A percentile compares a stretch with the other conserved stretches of the same genome.
Conservation (phyloP, 116 monocot genomes). For the Zostera marina region DNA sequence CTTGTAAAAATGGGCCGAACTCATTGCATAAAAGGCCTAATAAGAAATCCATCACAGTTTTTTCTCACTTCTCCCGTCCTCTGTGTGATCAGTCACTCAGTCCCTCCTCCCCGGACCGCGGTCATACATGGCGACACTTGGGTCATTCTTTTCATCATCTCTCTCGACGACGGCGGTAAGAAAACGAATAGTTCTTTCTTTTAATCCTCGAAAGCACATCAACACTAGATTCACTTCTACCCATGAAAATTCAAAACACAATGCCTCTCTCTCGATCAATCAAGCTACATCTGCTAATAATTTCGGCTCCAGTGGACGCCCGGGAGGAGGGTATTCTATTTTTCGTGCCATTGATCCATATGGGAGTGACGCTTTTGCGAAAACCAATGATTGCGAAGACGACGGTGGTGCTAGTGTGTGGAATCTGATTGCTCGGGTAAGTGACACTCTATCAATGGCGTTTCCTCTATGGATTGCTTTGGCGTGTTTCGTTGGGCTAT, state of each 20-base stretch:
- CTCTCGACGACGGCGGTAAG: neutral
- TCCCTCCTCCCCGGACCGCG: too few species aligned
- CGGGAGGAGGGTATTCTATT: neutral
- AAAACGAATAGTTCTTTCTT: neutral
- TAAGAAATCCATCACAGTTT: too few species aligned
- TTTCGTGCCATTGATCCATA: neutral
- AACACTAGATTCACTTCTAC: too few species aligned
- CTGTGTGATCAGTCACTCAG: too few species aligned
- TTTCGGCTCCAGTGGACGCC: neutral
- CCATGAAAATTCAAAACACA: neutral
- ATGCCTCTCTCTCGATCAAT: neutral
- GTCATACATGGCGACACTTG: neutral
- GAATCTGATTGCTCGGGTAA: slow-evolving; percentile 1
- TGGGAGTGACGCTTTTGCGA: neutral
- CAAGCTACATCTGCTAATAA: neutral
- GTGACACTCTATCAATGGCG: slow-evolving; percentile 19
- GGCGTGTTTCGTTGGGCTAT: slow-evolving; percentile 19
- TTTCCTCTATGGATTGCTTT: slow-evolving; percentile 30
- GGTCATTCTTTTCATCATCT: neutral
- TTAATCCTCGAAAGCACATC: neutral
- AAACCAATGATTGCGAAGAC: neutral
- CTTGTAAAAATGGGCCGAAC: too few species aligned
- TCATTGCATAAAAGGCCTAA: too few species aligned
- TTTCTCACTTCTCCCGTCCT: neutral
- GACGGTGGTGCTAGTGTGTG: neutral